Base-by-base conservation (phyloP, 345 rosid genomes). In the Aethionema arabicum region DNA sequence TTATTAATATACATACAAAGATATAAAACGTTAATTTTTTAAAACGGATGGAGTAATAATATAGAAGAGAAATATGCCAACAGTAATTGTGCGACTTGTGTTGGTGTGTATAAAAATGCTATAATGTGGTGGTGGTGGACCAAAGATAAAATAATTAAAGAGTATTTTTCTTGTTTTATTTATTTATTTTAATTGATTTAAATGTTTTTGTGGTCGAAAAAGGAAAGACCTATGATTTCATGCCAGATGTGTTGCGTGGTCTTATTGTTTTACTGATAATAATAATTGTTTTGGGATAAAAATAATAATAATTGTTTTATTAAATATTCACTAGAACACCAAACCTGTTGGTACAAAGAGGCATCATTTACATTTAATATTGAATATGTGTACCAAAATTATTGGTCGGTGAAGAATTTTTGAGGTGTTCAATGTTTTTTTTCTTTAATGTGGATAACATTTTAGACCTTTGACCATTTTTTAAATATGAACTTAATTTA, bases 161-260 rank as follows among this genome's bases (percentile, higher is more conserved):
- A 65, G 67, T 62, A 45, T 13, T 41, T 16, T 5, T 35, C 8
- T 14, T 43, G 12, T 11, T 43, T 13, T 10, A 6, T n/a, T 39
- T 46, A 0, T 64, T 15, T 51, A 51, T 33, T 51, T 51, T 21
- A 3, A 16, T 35, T 32, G 7, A 42, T 56, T 21, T 36, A 61
- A 31, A 39, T 37, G 12, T 7, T 12, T 49, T 33, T 32, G 43
- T 12, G 41, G 6, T 55, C 49, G 44, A 32, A 8, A 42, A 66
- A 5, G 21, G 45, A n/a, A 12, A 39, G 50, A 45, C 67, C 16
- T 52, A 39, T 59, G 62, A 65, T 21, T 59, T 38, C 46, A 32
- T 46, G 52, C 65, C 76, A 72, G 76, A 9, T 71, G 67, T 46
- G 66, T 13, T n/a, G n/a, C n/a, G n/a, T n/a, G n/a, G n/a, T n/a